Evolutionary conservation across 306 rosid species (phyloP), one percentile per base, ranked within the genome.

Genomic region (Gillenia trifoliata): DNA sequence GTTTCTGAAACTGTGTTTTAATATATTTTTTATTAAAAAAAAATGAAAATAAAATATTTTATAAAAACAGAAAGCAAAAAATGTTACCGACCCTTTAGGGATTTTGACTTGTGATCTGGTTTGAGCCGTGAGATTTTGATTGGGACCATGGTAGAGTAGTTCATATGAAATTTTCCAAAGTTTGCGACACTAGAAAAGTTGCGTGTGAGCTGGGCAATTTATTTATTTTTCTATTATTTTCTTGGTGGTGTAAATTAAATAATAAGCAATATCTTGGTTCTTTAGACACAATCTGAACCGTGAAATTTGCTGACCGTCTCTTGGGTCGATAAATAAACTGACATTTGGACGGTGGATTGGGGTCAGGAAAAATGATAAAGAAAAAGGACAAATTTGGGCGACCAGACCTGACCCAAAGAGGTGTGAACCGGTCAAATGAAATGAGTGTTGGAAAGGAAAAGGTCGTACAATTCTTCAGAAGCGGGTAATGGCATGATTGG

Each of bases 151-250:
- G 71, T 28, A 55, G 77, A 16, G 34, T 11, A 43, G 72, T 34
- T 29, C 70, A 12, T 10, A 11, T 20, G 69, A 49, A 69, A 23
- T 11, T 63, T 69, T 77, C 68, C 50, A 25, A 4, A 59, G 73
- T 29, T 22, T 17, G 74, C 77, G 69, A 81, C 72, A 30, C 34
- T 1, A 49, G 69, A 77, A 64, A 64, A 64, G 54, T 45, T 23
- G 43, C 86, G 70, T 78, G 83, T 78, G 85, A 78, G 30, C 49
- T 50, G 70, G 82, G 79, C 38, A 45, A 15, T 45, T 15, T 45
- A 45, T 15, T 45, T 45, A 0, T 20, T 30, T 1, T 4, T 67
- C 49, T 60, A 47, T 8, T 54, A 0, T 0, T 25, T 6, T 12
- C 19, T 28, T 17, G 41, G 71, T 63, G 16, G 12, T 15, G 30